A percentile compares a stretch with the other conserved stretches of the same genome.
Conservation (phyloP, 2,329 filamentous ascomycete genomes). For the Nigrospora osmanthi region DNA sequence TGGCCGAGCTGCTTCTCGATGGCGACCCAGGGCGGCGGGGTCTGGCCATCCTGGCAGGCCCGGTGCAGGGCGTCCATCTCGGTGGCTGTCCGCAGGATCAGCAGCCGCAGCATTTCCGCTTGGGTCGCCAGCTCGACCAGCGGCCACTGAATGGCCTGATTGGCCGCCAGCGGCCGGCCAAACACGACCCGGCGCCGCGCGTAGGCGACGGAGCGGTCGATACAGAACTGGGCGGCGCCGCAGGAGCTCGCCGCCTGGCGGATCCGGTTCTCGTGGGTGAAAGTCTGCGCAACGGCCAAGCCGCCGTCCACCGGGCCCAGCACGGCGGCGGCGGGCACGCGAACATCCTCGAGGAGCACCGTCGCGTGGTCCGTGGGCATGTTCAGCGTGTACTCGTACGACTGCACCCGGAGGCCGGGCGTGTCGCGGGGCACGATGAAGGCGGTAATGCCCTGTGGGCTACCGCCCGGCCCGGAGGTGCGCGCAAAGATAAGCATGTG, state of each 20-base stretch:
- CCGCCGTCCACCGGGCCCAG: conserved; percentile 45
- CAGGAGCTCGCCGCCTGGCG: conserved; percentile 55
- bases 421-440: conserved; percentile 49
- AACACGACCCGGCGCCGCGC: conserved; percentile 46
- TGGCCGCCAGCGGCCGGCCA: conserved; percentile 45
- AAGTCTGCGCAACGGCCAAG: conserved; percentile 54
- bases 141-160: conserved; percentile 58
- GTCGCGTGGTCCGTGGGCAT: conserved; percentile 62
- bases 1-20: conserved; percentile 52
- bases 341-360: conserved; percentile 47
- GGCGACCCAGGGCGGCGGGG: conserved; percentile 35
- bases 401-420: conserved; percentile 43
- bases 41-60: conserved; percentile 15
- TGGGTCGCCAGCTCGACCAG: conserved; percentile 56
- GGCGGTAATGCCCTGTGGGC: conserved; percentile 49
- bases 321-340: conserved; percentile 42
- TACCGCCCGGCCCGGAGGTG: conserved; percentile 44
- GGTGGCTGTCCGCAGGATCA: conserved; percentile 53
- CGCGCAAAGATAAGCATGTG: conserved; percentile 56
- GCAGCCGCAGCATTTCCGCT: conserved; percentile 51
- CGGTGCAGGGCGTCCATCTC: conserved; percentile 50
- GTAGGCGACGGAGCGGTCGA: conserved; percentile 48
- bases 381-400: conserved; percentile 58
- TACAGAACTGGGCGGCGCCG: conserved; percentile 51
- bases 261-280: conserved; percentile 59